Evolutionary conservation across 345 rosid genomes (phyloP), one percentile per base, ranked within the genome.

Genomic region (Eucalyptus fibrosa): DNA sequence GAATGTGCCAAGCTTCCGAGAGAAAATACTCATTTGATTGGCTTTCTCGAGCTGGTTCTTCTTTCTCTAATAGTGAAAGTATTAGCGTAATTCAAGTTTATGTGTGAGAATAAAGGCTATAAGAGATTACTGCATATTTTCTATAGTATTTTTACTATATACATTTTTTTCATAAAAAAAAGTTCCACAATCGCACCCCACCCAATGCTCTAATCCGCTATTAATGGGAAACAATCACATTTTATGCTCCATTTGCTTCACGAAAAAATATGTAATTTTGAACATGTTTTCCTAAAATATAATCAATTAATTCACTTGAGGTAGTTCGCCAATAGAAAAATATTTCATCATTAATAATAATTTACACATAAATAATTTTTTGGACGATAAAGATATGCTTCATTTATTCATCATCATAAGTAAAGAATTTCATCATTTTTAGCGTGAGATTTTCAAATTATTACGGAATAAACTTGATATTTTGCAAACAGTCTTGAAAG

Each of bases 61-160:
- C 9, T 8, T n/a, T 67, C 21, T 32, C 40, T 67, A 32, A 17
- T 16, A 32, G 82, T 9, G 82, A 72, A 34, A 34, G 82, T 5
- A 34, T 72, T 34, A 34, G 18, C 17, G 1, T 62, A 10, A 62
- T 62, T 62, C 15, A 14, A 30, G 69, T 10, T 62, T 13, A 62
- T 30, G 9, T 13, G 9, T 13, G 34, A 62, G 17, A 4, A 62
- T 62, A 6, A 62, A 30, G 69, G 69, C 34, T 14, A 30, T 7
- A 3, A 12, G 34, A 30, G 9, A 30, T 28, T 62, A 62, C 5
- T 9, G 0, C 5, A 0, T 1, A 62, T 12, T 30, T 62, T 62
- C 16, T 28, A 62, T 6, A 30, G 69, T 30, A 30, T 62, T 60
- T 60, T 28, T 60, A 60, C 7, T 60, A 1, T 26, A 60, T 62